Percentiles rank a stretch among this genome's conserved stretches.
Evolutionary conservation across 441 rosid genomes (phyloP).

Genomic region (Capsella rubella): DNA sequence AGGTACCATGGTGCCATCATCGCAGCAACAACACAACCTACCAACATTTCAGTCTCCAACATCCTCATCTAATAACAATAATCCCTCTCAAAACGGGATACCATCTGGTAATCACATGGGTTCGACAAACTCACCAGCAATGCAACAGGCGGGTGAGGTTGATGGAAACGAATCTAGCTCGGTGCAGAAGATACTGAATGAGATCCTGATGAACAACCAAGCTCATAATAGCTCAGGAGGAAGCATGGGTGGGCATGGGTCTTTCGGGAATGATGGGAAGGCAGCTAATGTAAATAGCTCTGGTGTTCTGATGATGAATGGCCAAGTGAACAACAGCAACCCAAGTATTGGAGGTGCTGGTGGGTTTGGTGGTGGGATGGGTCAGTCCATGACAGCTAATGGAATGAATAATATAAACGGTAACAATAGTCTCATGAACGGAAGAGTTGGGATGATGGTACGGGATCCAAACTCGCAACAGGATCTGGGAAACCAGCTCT

Average conservation of each 20-base stretch:
- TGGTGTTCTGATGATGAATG: conserved; percentile 63
- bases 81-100: conserved; percentile 62
- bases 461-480: conserved; percentile 78
- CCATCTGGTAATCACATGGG: conserved; percentile 64
- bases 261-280: conserved; percentile 71
- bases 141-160: conserved; percentile 72
- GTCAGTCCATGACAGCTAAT: conserved; percentile 66
- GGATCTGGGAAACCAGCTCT: conserved; percentile 81
- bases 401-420: conserved; percentile 57
- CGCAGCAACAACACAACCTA: conserved; percentile 65
- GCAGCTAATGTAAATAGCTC: conserved; percentile 55
- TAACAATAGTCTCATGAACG: conserved; percentile 64
- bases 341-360: conserved; percentile 55
- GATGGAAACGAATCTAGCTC: conserved; percentile 77
- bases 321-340: conserved; percentile 53
- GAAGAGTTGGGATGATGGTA: conserved; percentile 69
- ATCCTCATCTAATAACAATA: conserved; percentile 66
- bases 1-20: conserved; percentile 56
- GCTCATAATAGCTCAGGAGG: conserved; percentile 60
- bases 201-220: conserved; percentile 78
- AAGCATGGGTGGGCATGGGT: conserved; percentile 60
- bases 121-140: conserved; percentile 66
- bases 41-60: conserved; percentile 89
- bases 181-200: conserved; percentile 85
- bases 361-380: conserved; percentile 59